Evolutionary conservation across 768 basidiomycete genomes (phyloP), one percentile per base, ranked within the genome.

Genomic region (Suillus clintonianus): DNA sequence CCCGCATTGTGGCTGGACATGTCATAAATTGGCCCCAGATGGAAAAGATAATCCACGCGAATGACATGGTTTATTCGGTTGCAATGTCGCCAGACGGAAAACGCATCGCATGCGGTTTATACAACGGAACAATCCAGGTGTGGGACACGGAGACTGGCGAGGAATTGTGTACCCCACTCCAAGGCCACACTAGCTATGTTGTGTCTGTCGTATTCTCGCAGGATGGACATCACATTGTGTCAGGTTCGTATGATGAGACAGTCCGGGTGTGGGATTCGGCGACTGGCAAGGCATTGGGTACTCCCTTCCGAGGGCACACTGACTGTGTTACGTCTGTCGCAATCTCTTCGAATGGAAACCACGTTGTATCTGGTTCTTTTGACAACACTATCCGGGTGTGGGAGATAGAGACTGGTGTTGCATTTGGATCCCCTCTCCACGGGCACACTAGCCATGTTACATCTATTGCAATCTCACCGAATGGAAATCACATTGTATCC

Each of bases 241-340:
- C 67, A 11, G 60, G 59, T 42, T 67, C 67, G 22, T 45, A 19
- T 4, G 67, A 68, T 50, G n/a, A n/a, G n/a, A n/a, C n/a, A n/a
- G n/a, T n/a, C n/a, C n/a, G n/a, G n/a, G n/a, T n/a, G n/a, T n/a
- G n/a, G n/a, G n/a, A n/a, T n/a, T n/a, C n/a, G n/a, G n/a, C n/a
- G n/a, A n/a, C n/a, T n/a, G n/a, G n/a, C n/a, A n/a, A n/a, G n/a
- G n/a, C n/a, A n/a, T n/a, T n/a, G n/a, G n/a, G n/a, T 27, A 4
- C 27, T 27, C 27, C 27, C 27, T 27, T 27, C 27, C 27, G 27
- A 27, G 27, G 27, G 27, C 27, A 27, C 27, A 27, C 27, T 27
- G 27, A 27, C 27, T 27, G 4, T 27, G 27, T 27, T 27, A 27
- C 27, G 27, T 27, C 27, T 27, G 27, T 27, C 27, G 27, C 27